A percentile compares a stretch with the other conserved stretches of the same genome.
These are phyloP conservation scores for Bimuria novae-zelandiae DNA, from an alignment of 2,329 filamentous ascomycete species.

Conservation along the genomic window DNA sequence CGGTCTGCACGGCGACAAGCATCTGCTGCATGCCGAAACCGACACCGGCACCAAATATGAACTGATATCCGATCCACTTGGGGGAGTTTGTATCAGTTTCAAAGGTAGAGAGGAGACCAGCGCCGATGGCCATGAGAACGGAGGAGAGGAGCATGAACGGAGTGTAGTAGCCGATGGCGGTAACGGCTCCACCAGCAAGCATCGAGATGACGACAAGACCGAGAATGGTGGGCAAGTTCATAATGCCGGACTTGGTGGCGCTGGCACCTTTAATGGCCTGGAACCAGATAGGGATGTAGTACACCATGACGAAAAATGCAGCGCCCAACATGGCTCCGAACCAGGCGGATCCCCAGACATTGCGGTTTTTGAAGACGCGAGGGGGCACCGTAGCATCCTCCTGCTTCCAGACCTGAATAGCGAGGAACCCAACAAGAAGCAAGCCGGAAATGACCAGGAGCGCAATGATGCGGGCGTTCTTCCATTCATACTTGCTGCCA, in stretches of 20 bases:
- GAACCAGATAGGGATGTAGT: constrained; percentile 55
- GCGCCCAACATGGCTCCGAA: constrained; percentile 51
- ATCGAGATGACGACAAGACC: constrained; percentile 52
- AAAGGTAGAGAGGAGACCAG: constrained; percentile 53
- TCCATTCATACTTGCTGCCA: constrained; percentile 54
- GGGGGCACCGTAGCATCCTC: constrained; percentile 54
- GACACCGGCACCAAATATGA: constrained; percentile 49
- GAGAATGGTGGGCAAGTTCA: constrained; percentile 54
- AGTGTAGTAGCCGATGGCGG: constrained; percentile 54
- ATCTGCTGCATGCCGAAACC: constrained; percentile 56
- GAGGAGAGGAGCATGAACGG: constrained; percentile 52
- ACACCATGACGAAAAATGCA: constrained; percentile 51
- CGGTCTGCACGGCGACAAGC: constrained; percentile 53
- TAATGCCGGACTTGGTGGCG: constrained; percentile 54
- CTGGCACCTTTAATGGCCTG: constrained; percentile 54
- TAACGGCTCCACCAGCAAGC: constrained; percentile 46
- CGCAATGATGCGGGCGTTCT: constrained; percentile 51
- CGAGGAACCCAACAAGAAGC: constrained; percentile 49
- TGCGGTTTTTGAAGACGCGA: constrained; percentile 52
- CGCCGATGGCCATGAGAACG: constrained; percentile 52
- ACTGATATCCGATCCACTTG: constrained; percentile 48
- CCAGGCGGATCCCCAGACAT: constrained; percentile 48
- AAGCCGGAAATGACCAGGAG: constrained; percentile 53
- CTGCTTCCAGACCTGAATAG: constrained; percentile 50
- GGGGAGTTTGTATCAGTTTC: constrained; percentile 42